Evolutionary conservation across 208 protist species (phyloP).

Genomic region (Zelonia costaricensis): DNA sequence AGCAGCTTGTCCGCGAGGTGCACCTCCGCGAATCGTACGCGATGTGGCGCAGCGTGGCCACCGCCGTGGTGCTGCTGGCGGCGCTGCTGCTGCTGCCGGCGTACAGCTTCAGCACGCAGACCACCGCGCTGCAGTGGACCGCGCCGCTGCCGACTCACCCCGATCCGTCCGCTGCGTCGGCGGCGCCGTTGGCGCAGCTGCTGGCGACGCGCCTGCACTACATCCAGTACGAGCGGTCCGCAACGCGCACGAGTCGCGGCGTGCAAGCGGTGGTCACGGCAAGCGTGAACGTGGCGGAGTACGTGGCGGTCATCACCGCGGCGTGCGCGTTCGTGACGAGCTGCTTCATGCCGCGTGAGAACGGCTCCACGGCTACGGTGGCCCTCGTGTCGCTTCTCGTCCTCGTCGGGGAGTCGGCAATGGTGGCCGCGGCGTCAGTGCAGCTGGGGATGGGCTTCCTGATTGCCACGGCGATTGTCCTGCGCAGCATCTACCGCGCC

Average conservation of each 20-base stretch:
- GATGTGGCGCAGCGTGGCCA: constrained; percentile 37
- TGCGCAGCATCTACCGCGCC: constrained; percentile 28
- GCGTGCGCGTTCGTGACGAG: constrained; percentile 45
- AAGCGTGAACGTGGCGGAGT: constrained; percentile 18
- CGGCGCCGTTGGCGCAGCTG: constrained; percentile 32
- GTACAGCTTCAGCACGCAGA: constrained; percentile 59
- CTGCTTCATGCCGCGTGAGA: constrained; percentile 58
- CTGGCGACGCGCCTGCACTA: constrained; percentile 27
- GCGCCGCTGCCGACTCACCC: constrained; percentile 3
- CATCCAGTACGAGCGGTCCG: constrained; percentile 18
- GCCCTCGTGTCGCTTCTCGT: constrained; percentile 46
- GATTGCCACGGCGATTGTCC: constrained; percentile 33
- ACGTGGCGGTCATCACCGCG: constrained; percentile 41
- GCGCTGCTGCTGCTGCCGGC: constrained; percentile 50
- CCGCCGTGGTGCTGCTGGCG: constrained; percentile 36
- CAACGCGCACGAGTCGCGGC: not conserved
- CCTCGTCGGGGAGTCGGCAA: constrained; percentile 38
- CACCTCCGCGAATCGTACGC: constrained; percentile 32
- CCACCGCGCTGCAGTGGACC: constrained; percentile 18
- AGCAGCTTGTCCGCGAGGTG: constrained; percentile 44
- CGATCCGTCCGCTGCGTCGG: not conserved
- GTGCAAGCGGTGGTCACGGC: constrained; percentile 2
- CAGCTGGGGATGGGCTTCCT: constrained; percentile 49
- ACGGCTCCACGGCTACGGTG: constrained; percentile 29
- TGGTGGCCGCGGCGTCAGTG: constrained; percentile 27